phyloP scores from a whole-genome alignment of 805 yeast genomes.

The Myxozyma geophila region DNA sequence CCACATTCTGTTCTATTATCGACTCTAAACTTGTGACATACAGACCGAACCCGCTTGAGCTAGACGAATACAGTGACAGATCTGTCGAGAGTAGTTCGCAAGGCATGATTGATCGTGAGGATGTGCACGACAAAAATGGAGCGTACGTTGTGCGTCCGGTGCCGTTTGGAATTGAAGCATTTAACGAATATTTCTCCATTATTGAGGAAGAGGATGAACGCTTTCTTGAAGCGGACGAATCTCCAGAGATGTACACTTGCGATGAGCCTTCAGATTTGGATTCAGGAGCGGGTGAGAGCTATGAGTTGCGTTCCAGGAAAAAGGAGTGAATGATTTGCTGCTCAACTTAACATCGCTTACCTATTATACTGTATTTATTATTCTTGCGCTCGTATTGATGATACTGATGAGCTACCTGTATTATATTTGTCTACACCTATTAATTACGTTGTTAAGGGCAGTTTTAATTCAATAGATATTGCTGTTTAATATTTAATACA shows the following conservation, averaged over 20 bases:
- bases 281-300: too few relatives aligned
- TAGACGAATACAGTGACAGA: neutral
- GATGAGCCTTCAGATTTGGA: neutral
- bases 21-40: neutral
- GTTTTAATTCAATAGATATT: too few relatives aligned
- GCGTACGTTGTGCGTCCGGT: constrained; percentile 7
- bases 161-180: constrained; percentile 18
- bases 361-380: too few relatives aligned
- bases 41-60: constrained; percentile 17
- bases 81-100: constrained; percentile 6
- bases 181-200: constrained; percentile 7
- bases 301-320: too few relatives aligned
- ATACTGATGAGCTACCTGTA: too few relatives aligned
- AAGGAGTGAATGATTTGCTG: too few relatives aligned
- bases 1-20: constrained; percentile 15
- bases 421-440: too few relatives aligned
- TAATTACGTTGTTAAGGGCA: too few relatives aligned
- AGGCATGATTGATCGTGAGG: neutral
- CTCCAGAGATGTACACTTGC: neutral
- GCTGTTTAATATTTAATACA: too few relatives aligned
- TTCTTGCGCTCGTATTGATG: too few relatives aligned
- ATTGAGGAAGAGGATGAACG: constrained; percentile 1
- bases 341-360: too few relatives aligned
- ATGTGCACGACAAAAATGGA: neutral
- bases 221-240: neutral